Evolutionary conservation across 257 asterid species (phyloP).

Genomic region (Primulina huaijiensis): DNA sequence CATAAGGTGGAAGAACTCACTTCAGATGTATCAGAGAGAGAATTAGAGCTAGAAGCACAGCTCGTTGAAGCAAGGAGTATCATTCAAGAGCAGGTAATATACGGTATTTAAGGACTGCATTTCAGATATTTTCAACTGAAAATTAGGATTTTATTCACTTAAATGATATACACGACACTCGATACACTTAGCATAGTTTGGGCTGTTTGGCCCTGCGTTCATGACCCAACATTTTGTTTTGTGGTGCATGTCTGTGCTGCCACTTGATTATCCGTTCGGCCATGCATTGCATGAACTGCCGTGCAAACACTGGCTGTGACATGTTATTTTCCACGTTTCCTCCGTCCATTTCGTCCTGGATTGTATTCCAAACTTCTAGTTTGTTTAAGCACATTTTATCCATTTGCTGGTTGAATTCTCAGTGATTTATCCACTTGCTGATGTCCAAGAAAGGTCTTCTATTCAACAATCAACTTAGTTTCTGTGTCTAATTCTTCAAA

Average conservation of each 20-base stretch:
- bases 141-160: neutral
- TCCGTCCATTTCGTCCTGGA: neutral
- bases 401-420: neutral
- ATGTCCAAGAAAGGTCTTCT: neutral
- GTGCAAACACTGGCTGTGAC: neutral
- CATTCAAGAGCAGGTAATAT: conserved; percentile 91
- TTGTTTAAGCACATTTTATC: neutral
- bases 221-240: neutral
- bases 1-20: conserved; percentile 78
- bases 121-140: neutral
- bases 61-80: conserved; percentile 99
- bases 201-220: neutral
- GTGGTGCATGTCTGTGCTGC: neutral
- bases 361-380: neutral
- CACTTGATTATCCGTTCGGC: neutral
- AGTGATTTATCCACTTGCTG: neutral
- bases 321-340: neutral
- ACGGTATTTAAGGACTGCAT: neutral
- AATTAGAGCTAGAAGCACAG: conserved; percentile 98
- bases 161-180: neutral
- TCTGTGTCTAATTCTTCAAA: neutral
- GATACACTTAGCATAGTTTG: neutral
- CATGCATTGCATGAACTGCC: neutral
- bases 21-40: conserved; percentile 93
- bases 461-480: too few relatives aligned